A percentile compares a stretch with the other conserved stretches of the same genome.
Conservation (phyloP, 306 rosid species). For the Psophocarpus tetragonolobus region DNA sequence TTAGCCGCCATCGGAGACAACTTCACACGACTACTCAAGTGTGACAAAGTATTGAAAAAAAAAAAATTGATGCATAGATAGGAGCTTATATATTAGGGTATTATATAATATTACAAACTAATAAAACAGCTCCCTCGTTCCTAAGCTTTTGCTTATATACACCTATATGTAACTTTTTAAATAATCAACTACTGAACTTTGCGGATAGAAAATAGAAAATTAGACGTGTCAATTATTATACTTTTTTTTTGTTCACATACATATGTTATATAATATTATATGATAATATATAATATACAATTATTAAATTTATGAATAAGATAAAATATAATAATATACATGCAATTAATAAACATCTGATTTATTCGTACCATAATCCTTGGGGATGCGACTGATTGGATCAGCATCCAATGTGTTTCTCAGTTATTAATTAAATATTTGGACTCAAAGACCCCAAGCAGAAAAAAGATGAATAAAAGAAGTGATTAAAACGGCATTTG, state of each 20-base stretch:
- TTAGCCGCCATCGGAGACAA: not conserved
- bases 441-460: not conserved
- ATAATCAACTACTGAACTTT: not conserved
- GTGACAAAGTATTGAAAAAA: not conserved
- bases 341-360: not conserved
- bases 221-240: not conserved
- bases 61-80: not conserved
- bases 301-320: too few relatives aligned
- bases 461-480: not conserved
- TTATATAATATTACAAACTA: not conserved
- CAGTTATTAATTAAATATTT: not conserved
- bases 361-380: not conserved
- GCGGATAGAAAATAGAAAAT: not conserved
- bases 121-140: not conserved
- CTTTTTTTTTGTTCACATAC: not conserved
- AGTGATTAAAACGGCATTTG: not conserved
- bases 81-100: not conserved
- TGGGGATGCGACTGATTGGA: conserved; percentile 25
- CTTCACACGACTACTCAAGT: not conserved
- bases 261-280: too few relatives aligned
- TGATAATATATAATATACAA: too few relatives aligned
- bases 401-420: conserved; percentile 46
- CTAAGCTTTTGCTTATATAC: not conserved
- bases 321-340: not conserved
- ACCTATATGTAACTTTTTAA: not conserved